Evolutionary conservation across 768 basidiomycete species (phyloP).

Genomic region (Pleurotus citrinopileatus): DNA sequence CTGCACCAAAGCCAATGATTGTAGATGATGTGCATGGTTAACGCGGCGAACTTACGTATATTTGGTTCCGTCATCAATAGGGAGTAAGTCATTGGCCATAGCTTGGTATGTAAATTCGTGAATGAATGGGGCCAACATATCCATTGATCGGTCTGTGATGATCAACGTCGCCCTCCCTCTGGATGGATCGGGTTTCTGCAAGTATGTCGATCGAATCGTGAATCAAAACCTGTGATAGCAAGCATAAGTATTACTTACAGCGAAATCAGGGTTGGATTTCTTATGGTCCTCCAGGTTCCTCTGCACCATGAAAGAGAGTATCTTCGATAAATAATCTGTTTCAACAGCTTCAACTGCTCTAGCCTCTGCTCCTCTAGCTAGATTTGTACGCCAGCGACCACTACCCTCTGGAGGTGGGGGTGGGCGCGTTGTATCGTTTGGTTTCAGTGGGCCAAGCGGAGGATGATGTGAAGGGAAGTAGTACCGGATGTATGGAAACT

Average conservation of each 20-base stretch:
- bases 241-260: slow-evolving; percentile 47
- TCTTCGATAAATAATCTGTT: slow-evolving; percentile 73
- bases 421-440: slow-evolving; percentile 58
- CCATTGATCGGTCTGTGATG: slow-evolving; percentile 97
- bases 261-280: slow-evolving; percentile 82
- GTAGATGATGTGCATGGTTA: no score
- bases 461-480: slow-evolving; percentile 81
- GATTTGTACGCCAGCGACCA: slow-evolving; percentile 76
- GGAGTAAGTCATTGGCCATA: slow-evolving; percentile 94
- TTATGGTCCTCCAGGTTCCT: slow-evolving; percentile 83
- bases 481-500: slow-evolving; percentile 92
- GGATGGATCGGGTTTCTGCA: slow-evolving; percentile 53
- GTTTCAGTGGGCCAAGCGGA: slow-evolving; percentile 83
- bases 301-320: slow-evolving; percentile 87
- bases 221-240: no score
- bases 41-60: slow-evolving; percentile 66
- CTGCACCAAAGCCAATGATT: no score
- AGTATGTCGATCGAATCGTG: slow-evolving; percentile 2
- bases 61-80: slow-evolving; percentile 80
- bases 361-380: slow-evolving; percentile 70
- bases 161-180: slow-evolving; percentile 80
- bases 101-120: slow-evolving; percentile 99
- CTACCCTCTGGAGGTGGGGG: slow-evolving; percentile 63
- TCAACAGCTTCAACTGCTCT: slow-evolving; percentile 69
- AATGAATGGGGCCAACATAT: slow-evolving; percentile 82